Base-by-base conservation (phyloP, 1,284 basidiomycete genomes). In the Trametes versicolor region DNA sequence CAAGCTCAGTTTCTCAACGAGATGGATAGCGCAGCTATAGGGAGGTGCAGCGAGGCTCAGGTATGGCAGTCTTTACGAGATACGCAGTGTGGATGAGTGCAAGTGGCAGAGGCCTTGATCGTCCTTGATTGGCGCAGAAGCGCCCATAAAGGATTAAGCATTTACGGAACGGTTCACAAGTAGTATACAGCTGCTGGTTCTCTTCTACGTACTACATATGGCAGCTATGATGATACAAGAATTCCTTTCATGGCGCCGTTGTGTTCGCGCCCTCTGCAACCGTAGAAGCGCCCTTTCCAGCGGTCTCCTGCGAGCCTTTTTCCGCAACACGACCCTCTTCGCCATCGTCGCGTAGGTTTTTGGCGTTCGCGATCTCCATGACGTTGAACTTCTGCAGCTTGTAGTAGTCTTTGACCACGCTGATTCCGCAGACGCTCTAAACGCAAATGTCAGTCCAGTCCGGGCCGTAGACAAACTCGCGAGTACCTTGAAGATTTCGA, bases 401-500 rank as follows among this genome's bases (percentile, higher is more conserved):
- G 70, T 92, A 89, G 72, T 93, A 94, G 67, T 90, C 85, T 68
- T 83, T 82, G 2, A 93, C 87, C 25, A 94, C 79, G 61, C 90
- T 87, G 36, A 94, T 81, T 3, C 92, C 90, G 69, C 90, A 93
- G 1, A 90, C 80, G 64, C 85, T 88, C 92, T 94, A 70, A 25
- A 64, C 37, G 19, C 39, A n/a, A 29, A 41, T 55, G 45, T 48
- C 2, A 25, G 23, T 23, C 8, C 23, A 10, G n/a, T n/a, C 6
- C 17, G 8, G 9, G 6, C 25, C 4, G 17, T 29, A 17, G 7
- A 27, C 15, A 29, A 1, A 8, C 15, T 7, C 13, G 25, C 27
- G 9, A 36, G 55, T 59, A 90, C 93, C 85, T 94, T 94, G 82
- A 93, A 94, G 12, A 94, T 82, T 72, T 94, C 92, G 4, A 93